phyloP scores from a whole-genome alignment of 208 protist species.

The Trypanosoma congolense region DNA sequence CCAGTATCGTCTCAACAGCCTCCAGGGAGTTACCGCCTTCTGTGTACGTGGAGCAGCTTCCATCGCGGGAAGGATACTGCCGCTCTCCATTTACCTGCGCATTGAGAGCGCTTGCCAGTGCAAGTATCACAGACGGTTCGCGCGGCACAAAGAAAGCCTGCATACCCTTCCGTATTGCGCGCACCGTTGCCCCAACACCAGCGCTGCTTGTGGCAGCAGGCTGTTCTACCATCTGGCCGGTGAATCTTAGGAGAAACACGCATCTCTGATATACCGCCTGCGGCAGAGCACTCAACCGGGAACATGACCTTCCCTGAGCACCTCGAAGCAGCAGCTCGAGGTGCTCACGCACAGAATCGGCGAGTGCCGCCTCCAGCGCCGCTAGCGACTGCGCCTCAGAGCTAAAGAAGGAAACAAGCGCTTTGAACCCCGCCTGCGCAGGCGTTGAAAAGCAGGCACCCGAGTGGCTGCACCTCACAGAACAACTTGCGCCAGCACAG shows the following conservation, averaged over 20 bases:
- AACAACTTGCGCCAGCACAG: background rate
- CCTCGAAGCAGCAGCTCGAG: slow-evolving; percentile 4
- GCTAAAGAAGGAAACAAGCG: slow-evolving; percentile 20
- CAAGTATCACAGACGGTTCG: slow-evolving; percentile 39
- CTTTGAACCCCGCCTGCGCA: slow-evolving; percentile 7
- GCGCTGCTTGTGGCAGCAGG: slow-evolving; percentile 5
- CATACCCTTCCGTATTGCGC: slow-evolving; percentile 43
- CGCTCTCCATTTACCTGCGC: slow-evolving; percentile 16
- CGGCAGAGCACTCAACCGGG: slow-evolving; percentile 5
- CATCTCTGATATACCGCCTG: slow-evolving; percentile 22
- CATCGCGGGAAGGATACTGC: background rate
- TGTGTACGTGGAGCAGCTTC: background rate
- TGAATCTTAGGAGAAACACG: slow-evolving; percentile 18
- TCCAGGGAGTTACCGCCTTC: slow-evolving; percentile 16
- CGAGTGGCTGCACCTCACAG: background rate
- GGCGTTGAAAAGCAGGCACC: background rate
- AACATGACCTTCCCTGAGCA: background rate
- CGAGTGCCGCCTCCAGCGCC: slow-evolving; percentile 10
- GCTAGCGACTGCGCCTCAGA: slow-evolving; percentile 6
- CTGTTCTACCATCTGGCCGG: slow-evolving; percentile 16
- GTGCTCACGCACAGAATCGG: slow-evolving; percentile 4
- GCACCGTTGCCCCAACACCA: slow-evolving; percentile 16
- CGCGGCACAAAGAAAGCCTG: slow-evolving; percentile 44
- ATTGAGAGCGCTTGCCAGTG: slow-evolving; percentile 55
- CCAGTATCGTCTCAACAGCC: slow-evolving; percentile 61